Conservation (phyloP, 169 alveolate species). For the Eimeria brunetti region DNA sequence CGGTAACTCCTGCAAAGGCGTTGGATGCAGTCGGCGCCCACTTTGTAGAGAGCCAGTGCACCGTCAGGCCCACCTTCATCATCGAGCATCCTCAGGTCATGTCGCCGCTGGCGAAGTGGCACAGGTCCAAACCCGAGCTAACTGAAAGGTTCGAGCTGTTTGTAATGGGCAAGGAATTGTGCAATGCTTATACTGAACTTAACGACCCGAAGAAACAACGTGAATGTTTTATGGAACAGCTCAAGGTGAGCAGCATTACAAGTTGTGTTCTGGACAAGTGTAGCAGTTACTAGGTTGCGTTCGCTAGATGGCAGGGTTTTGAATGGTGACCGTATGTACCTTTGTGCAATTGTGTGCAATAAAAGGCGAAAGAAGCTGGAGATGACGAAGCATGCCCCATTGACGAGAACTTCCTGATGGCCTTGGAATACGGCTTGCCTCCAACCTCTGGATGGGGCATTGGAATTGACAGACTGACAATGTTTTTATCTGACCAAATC, state of each 20-base stretch:
- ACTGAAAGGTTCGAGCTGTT: slow-evolving; percentile 99
- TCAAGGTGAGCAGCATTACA: slow-evolving; percentile 84
- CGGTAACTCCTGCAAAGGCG: slow-evolving; percentile 93
- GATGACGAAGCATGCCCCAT: slow-evolving; percentile 87
- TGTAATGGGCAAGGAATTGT: slow-evolving; percentile 97
- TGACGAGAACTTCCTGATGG: slow-evolving; percentile 91
- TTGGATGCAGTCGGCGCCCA: slow-evolving; percentile 92
- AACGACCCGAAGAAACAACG: slow-evolving; percentile 98
- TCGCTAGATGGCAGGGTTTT: background rate
- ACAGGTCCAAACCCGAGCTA: slow-evolving; percentile 92
- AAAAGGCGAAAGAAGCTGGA: slow-evolving; percentile 84
- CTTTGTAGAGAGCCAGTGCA: slow-evolving; percentile 95
- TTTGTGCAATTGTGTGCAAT: background rate
- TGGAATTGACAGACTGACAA: slow-evolving; percentile 98
- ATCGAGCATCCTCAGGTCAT: slow-evolving; percentile 99
- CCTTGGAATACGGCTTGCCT: slow-evolving; percentile 98
- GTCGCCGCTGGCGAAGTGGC: slow-evolving; percentile 99
- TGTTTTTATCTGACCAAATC: slow-evolving; percentile 96
- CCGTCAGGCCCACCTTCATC: slow-evolving; percentile 94
- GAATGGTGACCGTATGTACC: background rate
- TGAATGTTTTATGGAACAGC: slow-evolving; percentile 95
- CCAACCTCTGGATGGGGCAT: slow-evolving; percentile 99
- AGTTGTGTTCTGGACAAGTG: background rate
- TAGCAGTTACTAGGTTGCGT: background rate
- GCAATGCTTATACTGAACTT: slow-evolving; percentile 99